Evolutionary conservation across 805 yeast genomes (phyloP), one percentile per base, ranked within the genome.

Genomic region (Suhomyces tanzawaensis): DNA sequence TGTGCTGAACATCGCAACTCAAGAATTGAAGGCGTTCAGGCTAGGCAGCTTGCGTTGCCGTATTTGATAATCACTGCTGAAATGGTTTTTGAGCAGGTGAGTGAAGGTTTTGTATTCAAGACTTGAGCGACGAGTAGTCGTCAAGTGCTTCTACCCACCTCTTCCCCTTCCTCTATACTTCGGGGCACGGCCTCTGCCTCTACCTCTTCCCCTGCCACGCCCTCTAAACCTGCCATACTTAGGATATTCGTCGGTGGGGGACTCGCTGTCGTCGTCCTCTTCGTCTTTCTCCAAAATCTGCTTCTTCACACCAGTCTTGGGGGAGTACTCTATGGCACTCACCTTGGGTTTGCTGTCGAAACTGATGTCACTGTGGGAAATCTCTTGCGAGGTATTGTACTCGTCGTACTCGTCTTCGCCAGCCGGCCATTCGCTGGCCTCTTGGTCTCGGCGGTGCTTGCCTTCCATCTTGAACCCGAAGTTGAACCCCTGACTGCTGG

Each of bases 401-500:
- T 32, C 31, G n/a, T 36, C 32, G 12, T 15, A 23, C 23, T 23
- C 34, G 7, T 23, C 30, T 7, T 34, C 40, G 9, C 19, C 25
- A 6, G 29, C 45, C 7, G 40, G 27, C 22, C 29, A 26, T 17
- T 24, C 33, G 18, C 32, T 23, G 25, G 27, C 13, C 12, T 37
- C 43, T 7, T 46, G 47, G 6, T 22, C 32, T 9, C 17, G 19
- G 8, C 24, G 9, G 6, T 41, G 39, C 12, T 45, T 45, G 30
- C 34, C 42, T 17, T 45, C 40, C 12, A 34, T 32, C 40, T 83
- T 69, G 55, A 72, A 77, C 7, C 60, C 61, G 55, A 82, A 82
- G 48, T 81, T 80, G 52, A 82, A 82, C 3, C 93, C 93, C 32
- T 66, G 66, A 4, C 86, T 69, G 19, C 57, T 55, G 29, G 79